Evolutionary conservation across 495 filamentous ascomycete genomes (phyloP).

Genomic region (Gamarada debralockiae): DNA sequence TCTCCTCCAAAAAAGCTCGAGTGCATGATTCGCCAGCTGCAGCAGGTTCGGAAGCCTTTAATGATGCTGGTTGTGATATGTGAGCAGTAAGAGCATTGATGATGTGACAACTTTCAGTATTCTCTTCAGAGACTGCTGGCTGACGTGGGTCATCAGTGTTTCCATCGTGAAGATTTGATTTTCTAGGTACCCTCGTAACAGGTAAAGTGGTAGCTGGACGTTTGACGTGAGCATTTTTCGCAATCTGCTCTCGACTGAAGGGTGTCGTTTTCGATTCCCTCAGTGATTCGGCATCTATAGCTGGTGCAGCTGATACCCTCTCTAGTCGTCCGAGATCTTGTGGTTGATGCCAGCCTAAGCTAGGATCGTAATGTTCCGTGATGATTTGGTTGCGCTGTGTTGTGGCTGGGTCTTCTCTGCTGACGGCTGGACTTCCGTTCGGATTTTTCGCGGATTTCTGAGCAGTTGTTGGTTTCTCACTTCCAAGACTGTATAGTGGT

Average conservation of each 20-base stretch:
- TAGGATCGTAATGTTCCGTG: conserved; percentile 8
- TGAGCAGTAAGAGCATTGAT: too few relatives aligned
- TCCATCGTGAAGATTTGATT: neutral
- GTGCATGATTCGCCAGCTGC: too few relatives aligned
- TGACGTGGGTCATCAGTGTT: neutral
- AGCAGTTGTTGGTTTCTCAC: too few relatives aligned
- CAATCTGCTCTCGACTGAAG: conserved; percentile 12
- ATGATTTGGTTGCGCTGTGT: neutral
- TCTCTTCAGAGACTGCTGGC: too few relatives aligned
- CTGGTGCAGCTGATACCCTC: neutral
- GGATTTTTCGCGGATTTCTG: too few relatives aligned
- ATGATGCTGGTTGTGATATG: too few relatives aligned
- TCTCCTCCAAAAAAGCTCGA: too few relatives aligned
- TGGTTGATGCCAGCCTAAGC: conserved; percentile 4
- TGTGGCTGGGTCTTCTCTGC: neutral
- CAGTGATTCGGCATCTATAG: neutral
- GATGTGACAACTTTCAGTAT: too few relatives aligned
- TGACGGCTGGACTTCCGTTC: too few relatives aligned
- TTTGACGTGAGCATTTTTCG: conserved; percentile 17
- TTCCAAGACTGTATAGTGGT: too few relatives aligned
- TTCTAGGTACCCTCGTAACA: neutral
- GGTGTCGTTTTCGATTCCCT: conserved; percentile 2
- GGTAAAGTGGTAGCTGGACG: conserved; percentile 8
- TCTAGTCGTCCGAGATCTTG: neutral
- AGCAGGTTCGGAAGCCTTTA: too few relatives aligned